These are phyloP conservation scores for Dioscorea zingiberensis DNA, from an alignment of 106 monocot species.

Conservation along the genomic window DNA sequence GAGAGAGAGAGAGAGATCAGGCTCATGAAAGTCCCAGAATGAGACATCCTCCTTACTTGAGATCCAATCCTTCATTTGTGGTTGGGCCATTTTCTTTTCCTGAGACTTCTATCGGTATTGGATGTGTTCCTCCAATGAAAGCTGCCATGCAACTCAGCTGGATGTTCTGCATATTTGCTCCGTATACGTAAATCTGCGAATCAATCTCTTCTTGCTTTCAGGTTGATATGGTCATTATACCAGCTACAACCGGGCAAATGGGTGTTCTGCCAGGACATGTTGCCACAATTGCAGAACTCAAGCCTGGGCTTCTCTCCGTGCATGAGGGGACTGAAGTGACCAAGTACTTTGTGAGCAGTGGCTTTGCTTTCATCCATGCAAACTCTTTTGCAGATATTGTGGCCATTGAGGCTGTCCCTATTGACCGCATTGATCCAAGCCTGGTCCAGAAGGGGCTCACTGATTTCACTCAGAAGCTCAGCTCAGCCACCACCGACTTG, in stretches of 20 bases:
- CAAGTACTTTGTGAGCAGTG: conserved; percentile 90
- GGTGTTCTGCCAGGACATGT: conserved; percentile 93
- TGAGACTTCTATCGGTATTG: no score
- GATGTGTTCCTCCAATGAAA: no score
- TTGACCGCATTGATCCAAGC: conserved; percentile 58
- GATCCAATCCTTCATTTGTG: no score
- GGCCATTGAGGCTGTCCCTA: conserved; percentile 80
- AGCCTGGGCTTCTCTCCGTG: conserved; percentile 81
- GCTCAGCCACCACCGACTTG: conserved; percentile 61
- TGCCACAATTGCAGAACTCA: conserved; percentile 90
- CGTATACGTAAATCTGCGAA: no score
- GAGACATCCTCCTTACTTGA: no score
- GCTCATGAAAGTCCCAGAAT: no score
- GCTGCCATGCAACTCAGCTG: no score
- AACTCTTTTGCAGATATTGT: conserved; percentile 85
- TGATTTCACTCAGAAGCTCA: conserved; percentile 80
- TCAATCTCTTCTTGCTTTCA: conserved; percentile 6
- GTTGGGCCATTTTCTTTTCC: no score
- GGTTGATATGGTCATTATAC: conserved; percentile 89
- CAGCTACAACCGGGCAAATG: conserved; percentile 85
- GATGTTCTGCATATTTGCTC: no score
- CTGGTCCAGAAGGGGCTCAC: conserved; percentile 77
- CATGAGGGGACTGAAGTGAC: conserved; percentile 72
- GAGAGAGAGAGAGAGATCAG: no score
- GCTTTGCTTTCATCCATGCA: conserved; percentile 89